Conservation (phyloP, 768 basidiomycete species). For the Termitomyces titanicus region DNA sequence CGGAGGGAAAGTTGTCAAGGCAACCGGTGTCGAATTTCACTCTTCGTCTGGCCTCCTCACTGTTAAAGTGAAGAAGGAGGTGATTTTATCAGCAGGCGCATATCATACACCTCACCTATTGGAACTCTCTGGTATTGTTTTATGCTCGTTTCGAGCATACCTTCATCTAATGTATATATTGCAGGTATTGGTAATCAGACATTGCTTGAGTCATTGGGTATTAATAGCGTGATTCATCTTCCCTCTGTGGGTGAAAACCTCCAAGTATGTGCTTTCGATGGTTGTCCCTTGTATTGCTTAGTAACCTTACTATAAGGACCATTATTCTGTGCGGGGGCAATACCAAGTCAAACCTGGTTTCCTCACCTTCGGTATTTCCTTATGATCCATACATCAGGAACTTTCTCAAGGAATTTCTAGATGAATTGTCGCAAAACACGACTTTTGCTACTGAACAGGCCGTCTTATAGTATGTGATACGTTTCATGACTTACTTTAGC, state of each 20-base stretch:
- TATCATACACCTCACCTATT: not conserved
- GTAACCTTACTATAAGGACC: not conserved
- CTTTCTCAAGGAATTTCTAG: not conserved
- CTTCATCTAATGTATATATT: not conserved
- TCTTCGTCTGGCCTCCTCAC: not conserved
- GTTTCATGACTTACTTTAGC: not conserved
- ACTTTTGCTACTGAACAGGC: not conserved
- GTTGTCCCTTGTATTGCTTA: not conserved
- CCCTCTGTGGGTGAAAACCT: slow-evolving; percentile 1
- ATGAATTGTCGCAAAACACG: not conserved
- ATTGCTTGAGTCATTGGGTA: not conserved
- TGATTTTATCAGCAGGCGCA: not conserved
- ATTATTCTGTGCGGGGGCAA: not conserved
- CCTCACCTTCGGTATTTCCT: not conserved
- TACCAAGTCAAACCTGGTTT: not conserved
- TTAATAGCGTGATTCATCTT: not conserved
- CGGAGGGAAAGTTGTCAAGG: not conserved
- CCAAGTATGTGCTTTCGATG: not conserved
- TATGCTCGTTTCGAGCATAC: not conserved
- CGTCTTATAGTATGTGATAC: not conserved
- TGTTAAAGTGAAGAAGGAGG: not conserved
- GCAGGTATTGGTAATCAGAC: not conserved
- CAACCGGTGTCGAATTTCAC: not conserved
- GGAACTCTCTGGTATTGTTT: not conserved
- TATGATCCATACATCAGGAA: not conserved